Evolutionary conservation across 139 green algal genomes (phyloP).

Genomic region (Chlorella sp.): DNA sequence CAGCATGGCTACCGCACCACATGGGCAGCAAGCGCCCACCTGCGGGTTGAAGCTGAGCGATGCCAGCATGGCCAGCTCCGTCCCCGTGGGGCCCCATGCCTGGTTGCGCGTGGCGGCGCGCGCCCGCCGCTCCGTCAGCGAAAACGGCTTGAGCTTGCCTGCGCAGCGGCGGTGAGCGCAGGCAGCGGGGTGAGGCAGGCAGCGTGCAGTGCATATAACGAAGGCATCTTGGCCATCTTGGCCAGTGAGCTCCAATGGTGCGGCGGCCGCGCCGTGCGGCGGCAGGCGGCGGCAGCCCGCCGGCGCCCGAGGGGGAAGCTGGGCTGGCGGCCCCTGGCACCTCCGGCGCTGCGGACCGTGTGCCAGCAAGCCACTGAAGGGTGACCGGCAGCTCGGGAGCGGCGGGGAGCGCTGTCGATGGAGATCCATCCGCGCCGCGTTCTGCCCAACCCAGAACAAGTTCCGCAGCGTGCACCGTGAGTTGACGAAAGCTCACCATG

Average conservation of each 20-base stretch:
- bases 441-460: no score
- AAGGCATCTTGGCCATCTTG: no score
- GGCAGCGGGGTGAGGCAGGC: neutral
- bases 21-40: neutral
- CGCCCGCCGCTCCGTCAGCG: constrained; percentile 66
- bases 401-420: neutral
- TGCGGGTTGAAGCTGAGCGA: constrained; percentile 42
- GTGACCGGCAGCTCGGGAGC: neutral
- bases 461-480: no score
- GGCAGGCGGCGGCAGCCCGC: no score
- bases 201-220: no score
- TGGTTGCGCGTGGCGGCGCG: constrained; percentile 81
- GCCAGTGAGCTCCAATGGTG: no score
- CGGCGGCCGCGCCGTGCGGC: neutral
- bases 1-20: no score
- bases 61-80: constrained; percentile 74
- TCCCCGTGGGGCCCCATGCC: constrained; percentile 81
- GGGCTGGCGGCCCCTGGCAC: no score
- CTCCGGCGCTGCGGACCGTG: no score
- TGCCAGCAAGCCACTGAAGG: neutral
- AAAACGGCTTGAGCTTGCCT: constrained; percentile 65
- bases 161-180: neutral
- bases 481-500: constrained; percentile 31
- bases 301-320: no score
- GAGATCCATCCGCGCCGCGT: no score